These are phyloP conservation scores for Perilla frutescens DNA, from an alignment of 257 asterid genomes.

Conservation along the genomic window DNA sequence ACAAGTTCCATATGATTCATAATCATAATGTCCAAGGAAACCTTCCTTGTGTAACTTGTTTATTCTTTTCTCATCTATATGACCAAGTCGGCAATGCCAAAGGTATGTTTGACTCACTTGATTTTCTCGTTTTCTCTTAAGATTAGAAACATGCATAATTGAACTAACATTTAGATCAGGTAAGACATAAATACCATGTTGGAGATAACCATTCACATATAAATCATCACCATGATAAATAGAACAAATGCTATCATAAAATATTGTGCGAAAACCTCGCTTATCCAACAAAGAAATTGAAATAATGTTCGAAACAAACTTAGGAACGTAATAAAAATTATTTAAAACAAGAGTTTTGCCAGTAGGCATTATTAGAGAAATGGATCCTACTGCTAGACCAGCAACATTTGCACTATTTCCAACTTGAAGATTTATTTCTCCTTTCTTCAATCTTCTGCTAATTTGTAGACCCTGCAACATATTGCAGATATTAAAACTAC, in stretches of 20 bases:
- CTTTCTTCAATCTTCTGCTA: not conserved
- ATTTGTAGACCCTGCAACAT: not conserved
- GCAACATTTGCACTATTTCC: constrained; percentile 19
- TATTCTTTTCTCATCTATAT: constrained; percentile 11
- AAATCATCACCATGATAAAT: constrained; percentile 1
- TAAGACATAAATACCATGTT: not conserved
- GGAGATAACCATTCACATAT: not conserved
- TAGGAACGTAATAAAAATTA: not conserved
- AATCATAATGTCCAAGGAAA: constrained; percentile 4
- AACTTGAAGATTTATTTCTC: constrained; percentile 17
- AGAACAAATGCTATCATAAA: not conserved
- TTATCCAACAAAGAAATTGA: constrained; percentile 11
- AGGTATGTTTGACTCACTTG: not conserved
- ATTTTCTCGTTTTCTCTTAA: not conserved
- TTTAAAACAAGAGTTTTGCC: not conserved
- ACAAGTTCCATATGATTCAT: not conserved
- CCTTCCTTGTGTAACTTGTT: not conserved
- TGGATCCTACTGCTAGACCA: constrained; percentile 3
- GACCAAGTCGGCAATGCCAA: not conserved
- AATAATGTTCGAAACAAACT: not conserved
- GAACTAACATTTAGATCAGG: not conserved
- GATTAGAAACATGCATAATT: constrained; percentile 13
- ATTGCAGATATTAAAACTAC: not conserved
- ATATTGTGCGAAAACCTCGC: not conserved
- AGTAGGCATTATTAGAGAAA: not conserved